Percentiles rank a stretch among this genome's conserved stretches.
These are phyloP conservation scores for Leishmania gerbilli DNA, from an alignment of 208 protist species.

Conservation along the genomic window DNA sequence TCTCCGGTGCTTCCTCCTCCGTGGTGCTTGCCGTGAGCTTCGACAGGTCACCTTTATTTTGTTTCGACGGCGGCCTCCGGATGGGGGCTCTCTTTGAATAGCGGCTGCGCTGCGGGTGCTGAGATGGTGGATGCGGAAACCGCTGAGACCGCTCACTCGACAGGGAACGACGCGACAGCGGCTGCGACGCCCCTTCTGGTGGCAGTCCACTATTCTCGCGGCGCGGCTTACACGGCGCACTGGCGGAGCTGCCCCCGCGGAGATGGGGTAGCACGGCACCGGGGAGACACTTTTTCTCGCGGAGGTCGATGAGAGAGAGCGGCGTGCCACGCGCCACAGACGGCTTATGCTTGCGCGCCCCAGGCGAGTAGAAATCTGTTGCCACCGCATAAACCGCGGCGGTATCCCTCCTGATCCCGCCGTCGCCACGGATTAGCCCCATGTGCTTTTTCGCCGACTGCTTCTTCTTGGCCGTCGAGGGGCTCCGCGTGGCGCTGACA, in stretches of 20 bases:
- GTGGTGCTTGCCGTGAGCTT: background rate
- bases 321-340: constrained; percentile 9
- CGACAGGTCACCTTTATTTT: background rate
- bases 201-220: background rate
- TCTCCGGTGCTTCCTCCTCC: background rate
- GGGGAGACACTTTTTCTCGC: background rate
- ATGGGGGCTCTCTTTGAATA: background rate
- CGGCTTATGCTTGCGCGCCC: constrained; percentile 2
- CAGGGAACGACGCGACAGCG: background rate
- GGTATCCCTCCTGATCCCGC: background rate
- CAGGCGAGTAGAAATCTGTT: background rate
- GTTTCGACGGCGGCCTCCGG: background rate
- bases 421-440: background rate
- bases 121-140: background rate
- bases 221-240: constrained; percentile 1
- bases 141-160: background rate
- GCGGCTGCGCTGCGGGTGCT: background rate
- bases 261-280: background rate
- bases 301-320: constrained; percentile 7
- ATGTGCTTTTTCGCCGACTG: background rate
- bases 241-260: constrained; percentile 2
- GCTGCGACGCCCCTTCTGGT: background rate
- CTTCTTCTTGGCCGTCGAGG: background rate
- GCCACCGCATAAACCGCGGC: background rate
- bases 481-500: background rate